phyloP scores from a whole-genome alignment of 1,284 basidiomycete genomes.

The Sporisorium sorghi region DNA sequence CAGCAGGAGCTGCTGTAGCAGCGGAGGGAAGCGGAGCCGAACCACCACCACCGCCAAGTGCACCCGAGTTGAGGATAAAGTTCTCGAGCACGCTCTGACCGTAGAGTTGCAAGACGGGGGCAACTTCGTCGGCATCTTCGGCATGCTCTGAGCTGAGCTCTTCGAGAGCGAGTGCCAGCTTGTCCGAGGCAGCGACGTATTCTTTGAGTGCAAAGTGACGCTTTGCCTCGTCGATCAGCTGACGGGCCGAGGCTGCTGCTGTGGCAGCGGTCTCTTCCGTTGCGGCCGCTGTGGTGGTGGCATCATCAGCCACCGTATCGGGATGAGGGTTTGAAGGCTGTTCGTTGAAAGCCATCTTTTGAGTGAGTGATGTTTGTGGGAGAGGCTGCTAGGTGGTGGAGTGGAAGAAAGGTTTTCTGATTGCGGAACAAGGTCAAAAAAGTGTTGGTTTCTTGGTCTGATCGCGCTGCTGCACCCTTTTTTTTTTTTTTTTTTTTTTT shows the following conservation, averaged over 20 bases:
- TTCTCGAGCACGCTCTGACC: conserved; percentile 64
- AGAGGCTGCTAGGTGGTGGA: no score
- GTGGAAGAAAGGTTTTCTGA: conserved; percentile 1
- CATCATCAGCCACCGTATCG: conserved; percentile 1
- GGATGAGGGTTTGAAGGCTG: conserved; percentile 35
- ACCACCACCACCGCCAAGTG: conserved; percentile 59
- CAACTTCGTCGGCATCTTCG: conserved; percentile 60
- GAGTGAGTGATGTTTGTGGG: conserved; percentile 5
- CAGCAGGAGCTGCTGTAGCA: conserved; percentile 8
- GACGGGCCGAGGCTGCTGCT: conserved; percentile 19
- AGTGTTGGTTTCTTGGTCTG: conserved; percentile 29
- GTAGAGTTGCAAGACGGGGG: conserved; percentile 64
- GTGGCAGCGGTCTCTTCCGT: conserved; percentile 1
- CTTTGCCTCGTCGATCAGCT: conserved; percentile 60
- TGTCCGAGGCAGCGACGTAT: conserved; percentile 53
- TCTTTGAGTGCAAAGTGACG: conserved; percentile 63
- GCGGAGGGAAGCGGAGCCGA: conserved; percentile 39
- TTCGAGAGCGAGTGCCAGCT: conserved; percentile 58
- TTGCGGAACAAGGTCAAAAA: background rate
- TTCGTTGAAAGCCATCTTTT: conserved; percentile 51
- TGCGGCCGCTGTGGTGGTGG: background rate
- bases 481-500: background rate
- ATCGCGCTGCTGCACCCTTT: conserved; percentile 1
- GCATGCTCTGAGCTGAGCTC: conserved; percentile 44
- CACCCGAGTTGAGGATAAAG: conserved; percentile 62